These are phyloP conservation scores for Exobasidium cylindrosporum DNA, from an alignment of 1,284 basidiomycete species.

Conservation along the genomic window DNA sequence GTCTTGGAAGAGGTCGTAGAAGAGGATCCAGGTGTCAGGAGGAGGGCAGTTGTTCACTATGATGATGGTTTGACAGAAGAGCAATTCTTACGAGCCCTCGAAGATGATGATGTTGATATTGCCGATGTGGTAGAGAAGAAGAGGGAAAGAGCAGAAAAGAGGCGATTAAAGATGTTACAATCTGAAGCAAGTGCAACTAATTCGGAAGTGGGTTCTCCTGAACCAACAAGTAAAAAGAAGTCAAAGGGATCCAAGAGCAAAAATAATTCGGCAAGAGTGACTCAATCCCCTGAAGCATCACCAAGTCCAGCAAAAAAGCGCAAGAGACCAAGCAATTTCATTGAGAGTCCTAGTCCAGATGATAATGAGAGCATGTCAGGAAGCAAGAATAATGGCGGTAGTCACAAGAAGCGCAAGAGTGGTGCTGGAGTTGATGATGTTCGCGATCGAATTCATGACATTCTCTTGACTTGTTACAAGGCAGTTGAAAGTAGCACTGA, in stretches of 20 bases:
- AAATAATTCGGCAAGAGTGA: not conserved
- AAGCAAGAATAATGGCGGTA: not conserved
- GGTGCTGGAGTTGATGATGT: conserved; percentile 23
- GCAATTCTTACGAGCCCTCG: conserved; percentile 72
- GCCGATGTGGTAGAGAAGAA: conserved; percentile 54
- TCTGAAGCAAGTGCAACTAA: conserved; percentile 16
- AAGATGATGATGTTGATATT: conserved; percentile 77
- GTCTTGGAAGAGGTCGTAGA: conserved; percentile 60
- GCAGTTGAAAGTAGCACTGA: conserved; percentile 70
- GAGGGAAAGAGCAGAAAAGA: conserved; percentile 51
- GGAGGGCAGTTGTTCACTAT: conserved; percentile 82
- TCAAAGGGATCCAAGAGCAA: conserved; percentile 29
- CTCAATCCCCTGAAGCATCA: conserved; percentile 30
- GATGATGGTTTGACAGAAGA: conserved; percentile 92
- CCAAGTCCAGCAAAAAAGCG: conserved; percentile 48
- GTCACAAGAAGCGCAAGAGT: conserved; percentile 14
- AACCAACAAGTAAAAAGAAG: conserved; percentile 15
- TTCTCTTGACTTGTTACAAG: conserved; percentile 74
- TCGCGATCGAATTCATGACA: conserved; percentile 70
- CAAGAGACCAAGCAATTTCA: conserved; percentile 35
- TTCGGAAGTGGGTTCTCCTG: conserved; percentile 40
- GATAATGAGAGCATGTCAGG: conserved; percentile 16
- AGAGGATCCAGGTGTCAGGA: conserved; percentile 71
- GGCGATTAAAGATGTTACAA: conserved; percentile 37
- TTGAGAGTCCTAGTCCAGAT: conserved; percentile 29